These are phyloP conservation scores for Acer campestre DNA, from an alignment of 345 rosid genomes.

Conservation along the genomic window DNA sequence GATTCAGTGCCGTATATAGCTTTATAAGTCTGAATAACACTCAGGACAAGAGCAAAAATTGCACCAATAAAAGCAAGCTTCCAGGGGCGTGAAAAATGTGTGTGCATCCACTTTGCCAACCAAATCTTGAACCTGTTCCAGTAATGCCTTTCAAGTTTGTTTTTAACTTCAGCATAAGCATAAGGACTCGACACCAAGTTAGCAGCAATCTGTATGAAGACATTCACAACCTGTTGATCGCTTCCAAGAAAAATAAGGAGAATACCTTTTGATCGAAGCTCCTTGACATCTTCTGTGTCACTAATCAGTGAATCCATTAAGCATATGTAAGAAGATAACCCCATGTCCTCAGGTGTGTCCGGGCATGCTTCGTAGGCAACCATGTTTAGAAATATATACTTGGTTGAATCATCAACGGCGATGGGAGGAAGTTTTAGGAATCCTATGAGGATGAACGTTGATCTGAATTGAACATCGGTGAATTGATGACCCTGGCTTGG, in stretches of 20 bases:
- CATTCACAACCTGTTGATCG: neutral
- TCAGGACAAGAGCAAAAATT: neutral
- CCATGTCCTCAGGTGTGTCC: neutral
- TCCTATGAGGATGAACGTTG: neutral
- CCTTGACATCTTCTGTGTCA: conserved; percentile 19
- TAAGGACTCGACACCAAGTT: neutral
- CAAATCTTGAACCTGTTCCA: conserved; percentile 2
- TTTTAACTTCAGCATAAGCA: neutral
- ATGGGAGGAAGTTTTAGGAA: conserved; percentile 7
- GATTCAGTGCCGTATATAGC: no score
- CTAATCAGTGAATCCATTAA: conserved; percentile 18
- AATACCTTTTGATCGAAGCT: conserved; percentile 17
- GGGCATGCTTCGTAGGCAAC: conserved; percentile 16
- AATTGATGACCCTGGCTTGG: neutral
- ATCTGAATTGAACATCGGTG: neutral
- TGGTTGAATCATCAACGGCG: conserved; percentile 6
- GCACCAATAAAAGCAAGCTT: conserved; percentile 11
- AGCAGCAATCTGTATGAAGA: conserved; percentile 5
- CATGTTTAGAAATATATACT: conserved; percentile 8
- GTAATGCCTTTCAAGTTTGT: neutral
- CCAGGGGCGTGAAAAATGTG: conserved; percentile 9
- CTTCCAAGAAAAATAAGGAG: conserved; percentile 4
- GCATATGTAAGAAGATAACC: conserved; percentile 20
- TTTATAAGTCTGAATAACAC: neutral
- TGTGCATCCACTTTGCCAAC: neutral